phyloP scores from a whole-genome alignment of 495 filamentous ascomycete genomes.

The Pseudoneurospora amorphoporcata region DNA sequence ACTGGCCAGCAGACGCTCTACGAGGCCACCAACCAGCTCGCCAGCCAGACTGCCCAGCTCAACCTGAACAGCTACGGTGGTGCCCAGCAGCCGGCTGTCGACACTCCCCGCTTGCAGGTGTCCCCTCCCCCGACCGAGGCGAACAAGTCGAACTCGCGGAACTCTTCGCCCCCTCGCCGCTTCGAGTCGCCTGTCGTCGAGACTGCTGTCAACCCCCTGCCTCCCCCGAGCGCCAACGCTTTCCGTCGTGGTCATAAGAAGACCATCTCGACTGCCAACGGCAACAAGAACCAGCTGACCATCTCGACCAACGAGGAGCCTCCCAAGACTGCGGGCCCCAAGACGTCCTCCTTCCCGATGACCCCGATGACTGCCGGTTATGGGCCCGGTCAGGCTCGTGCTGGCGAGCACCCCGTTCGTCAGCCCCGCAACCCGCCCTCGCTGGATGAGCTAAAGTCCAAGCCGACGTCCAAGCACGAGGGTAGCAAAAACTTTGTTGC shows the following conservation, averaged over 20 bases:
- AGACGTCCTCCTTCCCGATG: constrained; percentile 63
- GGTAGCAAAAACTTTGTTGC: constrained; percentile 98
- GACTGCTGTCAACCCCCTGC: constrained; percentile 48
- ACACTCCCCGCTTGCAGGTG: constrained; percentile 58
- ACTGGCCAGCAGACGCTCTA: constrained; percentile 69
- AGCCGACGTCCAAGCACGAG: constrained; percentile 88
- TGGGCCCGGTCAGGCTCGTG: constrained; percentile 83
- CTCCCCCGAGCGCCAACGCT: constrained; percentile 69
- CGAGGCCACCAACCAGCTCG: constrained; percentile 28
- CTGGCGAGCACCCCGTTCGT: constrained; percentile 87
- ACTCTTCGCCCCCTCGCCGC: constrained; percentile 61
- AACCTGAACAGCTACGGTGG: constrained; percentile 11
- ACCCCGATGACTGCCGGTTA: constrained; percentile 77
- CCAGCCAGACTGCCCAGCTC: constrained; percentile 20
- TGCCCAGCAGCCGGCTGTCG: constrained; percentile 30
- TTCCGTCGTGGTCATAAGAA: constrained; percentile 93
- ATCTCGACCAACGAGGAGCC: constrained; percentile 42
- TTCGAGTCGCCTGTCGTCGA: constrained; percentile 47
- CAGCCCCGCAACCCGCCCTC: constrained; percentile 90
- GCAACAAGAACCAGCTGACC: constrained; percentile 46
- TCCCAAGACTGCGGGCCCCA: constrained; percentile 57
- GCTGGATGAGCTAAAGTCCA: constrained; percentile 80
- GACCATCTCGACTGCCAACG: constrained; percentile 64
- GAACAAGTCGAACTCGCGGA: constrained; percentile 42
- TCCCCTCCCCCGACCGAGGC: constrained; percentile 58